Evolutionary conservation across 1,284 basidiomycete genomes (phyloP).

Genomic region (Boletus mariae): DNA sequence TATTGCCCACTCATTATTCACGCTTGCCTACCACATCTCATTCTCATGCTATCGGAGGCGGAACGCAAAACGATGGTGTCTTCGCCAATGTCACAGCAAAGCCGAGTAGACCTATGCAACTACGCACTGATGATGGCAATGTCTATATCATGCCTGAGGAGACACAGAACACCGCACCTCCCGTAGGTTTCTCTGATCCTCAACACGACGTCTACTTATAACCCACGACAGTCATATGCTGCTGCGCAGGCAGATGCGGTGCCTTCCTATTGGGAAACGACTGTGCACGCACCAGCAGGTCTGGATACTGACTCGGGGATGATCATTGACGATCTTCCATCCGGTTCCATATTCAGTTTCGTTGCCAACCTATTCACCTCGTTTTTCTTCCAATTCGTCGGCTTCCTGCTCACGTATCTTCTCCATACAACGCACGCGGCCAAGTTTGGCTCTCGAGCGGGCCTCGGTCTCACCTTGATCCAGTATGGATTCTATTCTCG

Average conservation of each 20-base stretch:
- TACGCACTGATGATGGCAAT: conserved; percentile 56
- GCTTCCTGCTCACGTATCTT: conserved; percentile 91
- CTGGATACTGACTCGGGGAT: conserved; percentile 55
- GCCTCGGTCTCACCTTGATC: conserved; percentile 92
- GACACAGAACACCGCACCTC: conserved; percentile 77
- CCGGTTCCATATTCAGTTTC: conserved; percentile 71
- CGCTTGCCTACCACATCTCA: conserved; percentile 46
- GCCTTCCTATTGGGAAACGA: conserved; percentile 97
- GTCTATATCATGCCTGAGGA: conserved; percentile 74
- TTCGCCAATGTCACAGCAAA: conserved; percentile 96
- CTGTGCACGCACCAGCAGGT: conserved; percentile 71
- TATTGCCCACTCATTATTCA: conserved; percentile 75
- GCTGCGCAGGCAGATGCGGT: conserved; percentile 88
- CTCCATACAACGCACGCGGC: conserved; percentile 94
- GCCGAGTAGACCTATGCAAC: conserved; percentile 52
- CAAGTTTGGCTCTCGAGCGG: conserved; percentile 91
- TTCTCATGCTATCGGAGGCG: conserved; percentile 58
- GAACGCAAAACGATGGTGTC: conserved; percentile 88
- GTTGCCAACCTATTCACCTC: conserved; percentile 81
- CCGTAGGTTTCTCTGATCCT: conserved; percentile 50
- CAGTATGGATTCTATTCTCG: conserved; percentile 76
- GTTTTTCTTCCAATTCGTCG: conserved; percentile 96
- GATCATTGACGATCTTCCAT: conserved; percentile 72
- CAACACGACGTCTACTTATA: conserved; percentile 2
- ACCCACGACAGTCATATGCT: conserved; percentile 67